phyloP scores from a whole-genome alignment of 2,329 filamentous ascomycete genomes.

The Colletotrichum theobromicola region DNA sequence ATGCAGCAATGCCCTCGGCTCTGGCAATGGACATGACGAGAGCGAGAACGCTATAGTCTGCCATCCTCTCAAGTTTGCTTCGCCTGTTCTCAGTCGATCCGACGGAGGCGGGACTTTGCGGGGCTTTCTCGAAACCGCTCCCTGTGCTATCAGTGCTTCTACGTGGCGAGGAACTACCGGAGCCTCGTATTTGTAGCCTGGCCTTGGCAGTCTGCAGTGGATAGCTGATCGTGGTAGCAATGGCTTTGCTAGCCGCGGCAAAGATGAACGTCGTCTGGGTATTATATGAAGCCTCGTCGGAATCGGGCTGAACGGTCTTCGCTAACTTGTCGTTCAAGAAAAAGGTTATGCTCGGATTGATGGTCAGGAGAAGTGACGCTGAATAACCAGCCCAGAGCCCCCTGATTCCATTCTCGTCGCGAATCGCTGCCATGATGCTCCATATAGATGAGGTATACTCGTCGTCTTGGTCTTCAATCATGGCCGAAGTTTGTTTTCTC shows the following conservation, averaged over 20 bases:
- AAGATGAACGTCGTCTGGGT: conserved; percentile 43
- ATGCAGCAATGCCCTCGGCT: conserved; percentile 68
- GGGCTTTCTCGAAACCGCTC: neutral
- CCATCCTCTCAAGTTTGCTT: conserved; percentile 23
- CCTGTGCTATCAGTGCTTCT: conserved; percentile 26
- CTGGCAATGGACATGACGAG: conserved; percentile 63
- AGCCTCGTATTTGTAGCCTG: conserved; percentile 67
- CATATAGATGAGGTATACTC: conserved; percentile 42
- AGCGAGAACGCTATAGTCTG: conserved; percentile 62
- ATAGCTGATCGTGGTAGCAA: conserved; percentile 80
- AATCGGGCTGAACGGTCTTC: conserved; percentile 57
- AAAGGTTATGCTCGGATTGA: conserved; percentile 89
- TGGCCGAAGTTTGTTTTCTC: conserved; percentile 74
- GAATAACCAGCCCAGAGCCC: conserved; percentile 92
- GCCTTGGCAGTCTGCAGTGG: conserved; percentile 88
- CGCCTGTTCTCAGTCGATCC: neutral
- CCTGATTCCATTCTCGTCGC: conserved; percentile 69
- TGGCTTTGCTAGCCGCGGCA: conserved; percentile 79
- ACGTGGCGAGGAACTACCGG: neutral
- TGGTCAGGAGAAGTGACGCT: conserved; percentile 77
- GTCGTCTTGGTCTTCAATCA: neutral
- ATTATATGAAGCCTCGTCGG: conserved; percentile 37
- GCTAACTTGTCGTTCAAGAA: conserved; percentile 79
- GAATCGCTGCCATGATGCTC: conserved; percentile 69
- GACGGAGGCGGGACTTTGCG: neutral